Evolutionary conservation across 192 early-diverging fungal species (phyloP).

Genomic region (Mortierella antarctica): DNA sequence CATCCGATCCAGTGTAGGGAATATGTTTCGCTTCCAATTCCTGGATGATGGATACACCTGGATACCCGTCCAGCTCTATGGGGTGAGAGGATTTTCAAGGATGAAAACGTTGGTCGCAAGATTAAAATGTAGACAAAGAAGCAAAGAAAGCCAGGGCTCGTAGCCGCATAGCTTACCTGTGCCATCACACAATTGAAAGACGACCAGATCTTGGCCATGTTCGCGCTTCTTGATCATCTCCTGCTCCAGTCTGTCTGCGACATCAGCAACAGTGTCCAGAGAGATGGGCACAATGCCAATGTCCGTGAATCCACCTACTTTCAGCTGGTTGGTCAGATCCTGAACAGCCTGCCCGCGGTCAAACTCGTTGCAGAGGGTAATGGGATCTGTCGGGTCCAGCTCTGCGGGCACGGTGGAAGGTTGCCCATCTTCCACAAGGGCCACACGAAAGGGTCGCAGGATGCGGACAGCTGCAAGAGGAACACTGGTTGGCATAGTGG

Average conservation of each 20-base stretch:
- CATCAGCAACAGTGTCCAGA: background rate
- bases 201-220: constrained; percentile 21
- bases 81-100: background rate
- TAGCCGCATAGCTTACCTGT: constrained; percentile 19
- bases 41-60: constrained; percentile 30
- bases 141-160: background rate
- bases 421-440: background rate
- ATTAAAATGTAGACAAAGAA: background rate
- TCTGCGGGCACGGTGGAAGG: background rate
- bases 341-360: constrained; percentile 4
- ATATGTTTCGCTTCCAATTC: constrained; percentile 18
- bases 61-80: constrained; percentile 32
- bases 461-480: constrained; percentile 17
- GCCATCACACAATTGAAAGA: constrained; percentile 42
- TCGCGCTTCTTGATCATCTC: constrained; percentile 17
- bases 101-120: background rate
- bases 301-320: constrained; percentile 22
- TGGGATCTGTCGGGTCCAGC: constrained; percentile 9
- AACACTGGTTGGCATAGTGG: constrained; percentile 5
- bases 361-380: constrained; percentile 33
- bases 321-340: constrained; percentile 13
- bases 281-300: constrained; percentile 15
- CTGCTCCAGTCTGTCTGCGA: constrained; percentile 15
- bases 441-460: constrained; percentile 14
- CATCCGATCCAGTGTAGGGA: constrained; percentile 26